phyloP scores from a whole-genome alignment of 805 yeast genomes.

The Barnettozyma sucrosica region DNA sequence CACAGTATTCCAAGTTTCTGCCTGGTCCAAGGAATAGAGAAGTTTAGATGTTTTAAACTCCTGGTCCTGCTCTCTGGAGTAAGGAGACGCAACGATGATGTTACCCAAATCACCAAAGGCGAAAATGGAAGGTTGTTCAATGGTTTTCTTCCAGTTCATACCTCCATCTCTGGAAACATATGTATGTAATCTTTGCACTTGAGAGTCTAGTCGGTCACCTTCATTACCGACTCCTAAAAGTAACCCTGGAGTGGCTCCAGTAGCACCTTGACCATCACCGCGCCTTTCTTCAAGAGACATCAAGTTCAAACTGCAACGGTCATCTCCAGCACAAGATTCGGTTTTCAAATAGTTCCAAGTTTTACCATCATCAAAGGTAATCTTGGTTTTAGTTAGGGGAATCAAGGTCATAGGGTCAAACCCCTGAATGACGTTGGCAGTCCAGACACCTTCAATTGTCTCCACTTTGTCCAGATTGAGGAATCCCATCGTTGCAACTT shows the following conservation, averaged over 20 bases:
- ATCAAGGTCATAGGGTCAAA: constrained; percentile 11
- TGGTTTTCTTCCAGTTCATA: constrained; percentile 53
- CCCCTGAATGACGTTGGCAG: constrained; percentile 35
- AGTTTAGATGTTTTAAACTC: constrained; percentile 29
- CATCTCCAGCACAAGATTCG: constrained; percentile 25
- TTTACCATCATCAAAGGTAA: constrained; percentile 36
- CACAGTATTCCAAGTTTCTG: constrained; percentile 51
- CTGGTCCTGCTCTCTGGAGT: constrained; percentile 25
- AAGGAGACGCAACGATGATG: constrained; percentile 49
- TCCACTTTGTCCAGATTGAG: constrained; percentile 36
- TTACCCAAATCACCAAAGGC: constrained; percentile 79
- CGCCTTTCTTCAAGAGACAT: constrained; percentile 29
- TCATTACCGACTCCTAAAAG: constrained; percentile 37
- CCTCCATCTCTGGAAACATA: constrained; percentile 80
- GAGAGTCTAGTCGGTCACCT: constrained; percentile 21
- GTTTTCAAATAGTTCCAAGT: constrained; percentile 29
- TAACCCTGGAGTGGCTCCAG: constrained; percentile 40
- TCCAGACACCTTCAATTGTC: constrained; percentile 63
- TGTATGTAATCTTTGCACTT: constrained; percentile 33
- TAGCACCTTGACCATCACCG: constrained; percentile 24
- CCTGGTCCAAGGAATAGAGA: constrained; percentile 68
- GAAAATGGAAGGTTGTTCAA: constrained; percentile 47
- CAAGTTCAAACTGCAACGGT: constrained; percentile 31
- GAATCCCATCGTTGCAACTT: constrained; percentile 26
- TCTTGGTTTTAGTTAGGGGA: constrained; percentile 28